phyloP scores from a whole-genome alignment of 2,329 filamentous ascomycete species.

The Elsinoe fawcettii region DNA sequence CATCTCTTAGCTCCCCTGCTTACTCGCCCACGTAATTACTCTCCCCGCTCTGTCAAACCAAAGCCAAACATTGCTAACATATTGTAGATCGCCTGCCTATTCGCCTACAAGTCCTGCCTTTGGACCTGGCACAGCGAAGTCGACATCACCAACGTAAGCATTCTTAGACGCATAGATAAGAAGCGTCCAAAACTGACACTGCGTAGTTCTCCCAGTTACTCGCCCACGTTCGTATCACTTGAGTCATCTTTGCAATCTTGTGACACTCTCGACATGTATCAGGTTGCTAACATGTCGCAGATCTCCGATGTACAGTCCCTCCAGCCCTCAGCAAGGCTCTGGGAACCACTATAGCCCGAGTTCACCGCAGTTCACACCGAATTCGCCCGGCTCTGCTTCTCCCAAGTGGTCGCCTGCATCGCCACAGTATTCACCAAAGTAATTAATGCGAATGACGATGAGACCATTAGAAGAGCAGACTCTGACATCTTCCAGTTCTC shows the following conservation, averaged over 20 bases:
- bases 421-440: conserved; percentile 42
- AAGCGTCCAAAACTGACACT: background rate
- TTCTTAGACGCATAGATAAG: background rate
- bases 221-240: conserved; percentile 31
- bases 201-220: conserved; percentile 34
- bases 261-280: background rate
- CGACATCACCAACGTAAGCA: conserved; percentile 31
- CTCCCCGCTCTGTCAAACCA: background rate
- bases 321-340: conserved; percentile 35
- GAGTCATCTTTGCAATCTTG: background rate
- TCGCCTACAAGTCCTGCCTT: conserved; percentile 30
- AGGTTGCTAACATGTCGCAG: conserved; percentile 28
- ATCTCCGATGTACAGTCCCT: conserved; percentile 52
- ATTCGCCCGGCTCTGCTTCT: conserved; percentile 24
- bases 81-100: conserved; percentile 36
- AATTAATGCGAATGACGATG: conserved; percentile 26
- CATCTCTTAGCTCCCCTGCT: conserved; percentile 43
- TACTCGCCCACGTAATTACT: conserved; percentile 38
- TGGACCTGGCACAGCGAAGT: conserved; percentile 32
- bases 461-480: background rate
- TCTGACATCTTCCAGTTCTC: conserved; percentile 22
- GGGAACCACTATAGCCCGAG: conserved; percentile 25
- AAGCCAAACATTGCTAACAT: conserved; percentile 1
- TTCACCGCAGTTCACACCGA: conserved; percentile 25
- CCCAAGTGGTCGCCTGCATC: conserved; percentile 49